Conservation (phyloP, 495 filamentous ascomycete species). For the Penicillium subrubescens region DNA sequence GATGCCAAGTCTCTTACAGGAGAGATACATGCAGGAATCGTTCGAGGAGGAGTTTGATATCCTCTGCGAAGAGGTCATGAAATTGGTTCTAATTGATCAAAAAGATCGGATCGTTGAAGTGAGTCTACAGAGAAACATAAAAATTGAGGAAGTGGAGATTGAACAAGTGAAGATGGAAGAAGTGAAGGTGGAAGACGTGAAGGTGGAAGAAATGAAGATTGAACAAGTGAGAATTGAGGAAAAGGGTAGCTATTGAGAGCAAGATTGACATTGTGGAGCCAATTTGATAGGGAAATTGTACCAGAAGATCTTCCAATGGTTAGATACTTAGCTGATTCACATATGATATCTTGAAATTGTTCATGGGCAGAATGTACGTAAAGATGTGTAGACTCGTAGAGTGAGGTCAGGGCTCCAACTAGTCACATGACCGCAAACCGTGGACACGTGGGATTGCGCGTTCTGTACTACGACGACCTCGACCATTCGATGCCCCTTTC, state of each 20-base stretch:
- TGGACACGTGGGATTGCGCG: constrained; percentile 25
- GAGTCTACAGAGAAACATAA: background rate
- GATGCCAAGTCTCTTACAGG: constrained; percentile 14
- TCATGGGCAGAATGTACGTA: background rate
- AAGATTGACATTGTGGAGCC: no score
- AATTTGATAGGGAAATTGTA: no score
- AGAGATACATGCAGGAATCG: constrained; percentile 23
- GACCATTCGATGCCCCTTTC: background rate
- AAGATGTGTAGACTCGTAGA: background rate
- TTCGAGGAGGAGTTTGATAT: constrained; percentile 28
- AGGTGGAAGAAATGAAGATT: no score
- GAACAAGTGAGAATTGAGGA: no score
- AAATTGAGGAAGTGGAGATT: no score
- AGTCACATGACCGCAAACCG: constrained; percentile 18
- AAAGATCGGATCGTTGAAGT: background rate
- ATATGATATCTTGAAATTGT: background rate
- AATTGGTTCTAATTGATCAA: background rate
- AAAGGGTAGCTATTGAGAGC: no score
- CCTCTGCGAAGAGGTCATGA: constrained; percentile 1
- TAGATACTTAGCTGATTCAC: background rate
- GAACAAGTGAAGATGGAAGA: no score
- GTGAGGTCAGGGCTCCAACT: background rate
- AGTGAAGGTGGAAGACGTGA: no score
- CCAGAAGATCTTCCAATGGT: no score
- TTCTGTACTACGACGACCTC: constrained; percentile 7